Evolutionary conservation across 2,329 filamentous ascomycete species (phyloP).

Genomic region (Proliferodiscus dingleyae): DNA sequence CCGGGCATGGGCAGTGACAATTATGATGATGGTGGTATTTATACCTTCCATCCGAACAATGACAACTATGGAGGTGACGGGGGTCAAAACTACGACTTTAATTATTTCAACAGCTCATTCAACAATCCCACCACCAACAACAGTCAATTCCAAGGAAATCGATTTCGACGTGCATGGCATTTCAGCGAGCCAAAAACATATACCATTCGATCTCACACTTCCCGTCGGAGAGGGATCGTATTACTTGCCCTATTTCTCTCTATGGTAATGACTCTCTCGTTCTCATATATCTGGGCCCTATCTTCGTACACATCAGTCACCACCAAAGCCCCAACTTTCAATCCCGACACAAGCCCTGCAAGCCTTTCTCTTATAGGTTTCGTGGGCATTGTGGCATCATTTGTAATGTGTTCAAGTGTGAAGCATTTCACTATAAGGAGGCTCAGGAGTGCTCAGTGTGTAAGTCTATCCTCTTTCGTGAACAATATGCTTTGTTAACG

Average conservation of each 20-base stretch:
- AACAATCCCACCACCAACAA: background rate
- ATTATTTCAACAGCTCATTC: background rate
- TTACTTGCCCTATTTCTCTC: constrained; percentile 5
- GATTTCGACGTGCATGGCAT: background rate
- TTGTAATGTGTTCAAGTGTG: constrained; percentile 17
- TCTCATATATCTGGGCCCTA: constrained; percentile 12
- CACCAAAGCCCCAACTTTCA: background rate
- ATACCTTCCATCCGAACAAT: constrained; percentile 2
- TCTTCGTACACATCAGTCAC: too few species aligned
- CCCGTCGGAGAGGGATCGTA: background rate
- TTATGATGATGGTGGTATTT: constrained; percentile 4
- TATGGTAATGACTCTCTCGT: constrained; percentile 4
- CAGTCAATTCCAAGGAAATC: background rate
- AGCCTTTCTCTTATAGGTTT: constrained; percentile 21
- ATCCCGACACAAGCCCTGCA: background rate
- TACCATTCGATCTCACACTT: background rate
- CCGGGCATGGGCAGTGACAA: constrained; percentile 3
- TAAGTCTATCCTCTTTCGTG: background rate
- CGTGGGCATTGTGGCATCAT: constrained; percentile 18
- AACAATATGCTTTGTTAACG: background rate
- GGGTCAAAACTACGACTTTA: background rate
- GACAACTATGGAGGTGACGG: constrained; percentile 1
- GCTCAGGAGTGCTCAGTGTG: background rate
- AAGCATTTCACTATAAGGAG: constrained; percentile 11
- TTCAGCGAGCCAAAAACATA: background rate